Evolutionary conservation across 805 yeast species (phyloP).

Genomic region (Candida khao-thaluensis): DNA sequence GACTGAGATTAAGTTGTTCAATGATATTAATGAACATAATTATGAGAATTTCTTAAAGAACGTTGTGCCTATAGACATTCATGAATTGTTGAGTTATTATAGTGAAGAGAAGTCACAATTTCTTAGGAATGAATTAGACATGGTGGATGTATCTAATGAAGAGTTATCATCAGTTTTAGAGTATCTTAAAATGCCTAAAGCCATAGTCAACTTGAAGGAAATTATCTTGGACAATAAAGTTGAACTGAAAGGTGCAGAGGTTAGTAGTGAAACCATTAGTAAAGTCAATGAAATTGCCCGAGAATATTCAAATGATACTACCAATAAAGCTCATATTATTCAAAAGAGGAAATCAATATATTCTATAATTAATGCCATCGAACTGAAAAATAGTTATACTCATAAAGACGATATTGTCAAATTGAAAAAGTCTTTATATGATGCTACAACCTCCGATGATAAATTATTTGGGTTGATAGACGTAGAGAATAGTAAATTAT

Average conservation of each 20-base stretch:
- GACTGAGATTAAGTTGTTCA: constrained; percentile 44
- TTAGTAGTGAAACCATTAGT: constrained; percentile 5
- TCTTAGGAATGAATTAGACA: constrained; percentile 71
- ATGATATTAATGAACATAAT: constrained; percentile 37
- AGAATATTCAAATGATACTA: constrained; percentile 31
- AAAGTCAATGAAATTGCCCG: constrained; percentile 24
- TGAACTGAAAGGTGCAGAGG: constrained; percentile 1
- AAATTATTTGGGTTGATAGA: constrained; percentile 50
- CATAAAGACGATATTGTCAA: constrained; percentile 55
- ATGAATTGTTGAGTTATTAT: constrained; percentile 81
- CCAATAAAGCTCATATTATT: constrained; percentile 30
- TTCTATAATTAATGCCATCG: constrained; percentile 34
- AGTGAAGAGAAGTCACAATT: constrained; percentile 85
- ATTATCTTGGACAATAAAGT: constrained; percentile 21
- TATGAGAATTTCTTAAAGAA: constrained; percentile 63
- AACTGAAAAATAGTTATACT: constrained; percentile 17
- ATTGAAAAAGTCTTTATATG: constrained; percentile 57
- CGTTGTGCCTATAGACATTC: constrained; percentile 82
- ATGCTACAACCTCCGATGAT: constrained; percentile 61
- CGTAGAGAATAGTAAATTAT: constrained; percentile 24
- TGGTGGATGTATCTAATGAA: constrained; percentile 72
- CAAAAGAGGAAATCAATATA: constrained; percentile 37
- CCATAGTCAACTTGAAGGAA: constrained; percentile 54
- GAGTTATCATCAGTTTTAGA: constrained; percentile 79
- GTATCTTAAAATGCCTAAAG: constrained; percentile 70